A percentile compares a stretch with the other conserved stretches of the same genome.
Conservation (phyloP, 306 rosid genomes). For the Neltuma alba region DNA sequence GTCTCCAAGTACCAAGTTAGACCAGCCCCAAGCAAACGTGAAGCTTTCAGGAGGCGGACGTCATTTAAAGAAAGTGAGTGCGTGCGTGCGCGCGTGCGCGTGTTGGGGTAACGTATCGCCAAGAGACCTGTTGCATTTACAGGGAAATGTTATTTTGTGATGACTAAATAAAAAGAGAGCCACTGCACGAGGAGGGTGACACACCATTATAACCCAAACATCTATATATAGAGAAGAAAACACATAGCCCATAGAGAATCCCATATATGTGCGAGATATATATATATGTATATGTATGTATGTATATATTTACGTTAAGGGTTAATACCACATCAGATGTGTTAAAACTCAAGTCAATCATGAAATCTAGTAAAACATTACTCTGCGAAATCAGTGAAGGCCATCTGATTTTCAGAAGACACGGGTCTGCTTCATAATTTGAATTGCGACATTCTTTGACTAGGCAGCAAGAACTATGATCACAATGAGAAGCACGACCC, state of each 20-base stretch:
- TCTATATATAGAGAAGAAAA: constrained; percentile 33
- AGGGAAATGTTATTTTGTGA: constrained; percentile 32
- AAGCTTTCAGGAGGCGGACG: constrained; percentile 11
- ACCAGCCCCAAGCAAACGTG: not conserved
- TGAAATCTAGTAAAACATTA: constrained; percentile 36
- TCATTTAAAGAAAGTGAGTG: no score
- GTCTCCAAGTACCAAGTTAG: not conserved
- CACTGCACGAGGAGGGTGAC: constrained; percentile 32
- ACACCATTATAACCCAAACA: constrained; percentile 44
- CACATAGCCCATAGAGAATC: constrained; percentile 41
- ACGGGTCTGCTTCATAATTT: constrained; percentile 32
- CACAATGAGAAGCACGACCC: constrained; percentile 91
- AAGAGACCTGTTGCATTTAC: constrained; percentile 20
- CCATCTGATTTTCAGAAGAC: constrained; percentile 32
- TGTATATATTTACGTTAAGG: not conserved
- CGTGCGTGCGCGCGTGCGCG: no score
- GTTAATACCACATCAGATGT: constrained; percentile 31
- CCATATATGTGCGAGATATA: not conserved
- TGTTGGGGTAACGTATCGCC: constrained; percentile 24
- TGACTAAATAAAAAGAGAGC: constrained; percentile 28
- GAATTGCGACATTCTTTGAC: constrained; percentile 34
- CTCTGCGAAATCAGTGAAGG: constrained; percentile 35
- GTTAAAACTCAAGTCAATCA: constrained; percentile 39
- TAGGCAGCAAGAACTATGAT: constrained; percentile 87
- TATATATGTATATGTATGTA: no score